These are phyloP conservation scores for Lactuca saligna DNA, from an alignment of 129 eudicot species.

Conservation along the genomic window DNA sequence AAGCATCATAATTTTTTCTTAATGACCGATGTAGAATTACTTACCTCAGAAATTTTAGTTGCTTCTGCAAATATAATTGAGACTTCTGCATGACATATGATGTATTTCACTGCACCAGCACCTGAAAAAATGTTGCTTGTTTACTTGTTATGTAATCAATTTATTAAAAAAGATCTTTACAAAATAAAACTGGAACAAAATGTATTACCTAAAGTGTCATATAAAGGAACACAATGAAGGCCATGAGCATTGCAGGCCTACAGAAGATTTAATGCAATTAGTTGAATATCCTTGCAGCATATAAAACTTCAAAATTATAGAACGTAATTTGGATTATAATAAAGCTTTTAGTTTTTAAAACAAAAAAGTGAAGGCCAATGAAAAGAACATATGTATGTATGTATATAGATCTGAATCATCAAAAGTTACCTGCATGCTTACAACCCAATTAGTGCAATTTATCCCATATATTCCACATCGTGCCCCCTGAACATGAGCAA, in stretches of 20 bases:
- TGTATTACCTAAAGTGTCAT: conserved; percentile 75
- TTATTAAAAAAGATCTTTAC: neutral
- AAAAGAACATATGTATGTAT: too few species aligned
- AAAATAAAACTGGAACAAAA: neutral
- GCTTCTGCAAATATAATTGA: conserved; percentile 72
- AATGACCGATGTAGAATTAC: neutral
- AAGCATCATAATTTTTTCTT: neutral
- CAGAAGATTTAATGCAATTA: conserved; percentile 19
- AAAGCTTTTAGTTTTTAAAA: neutral
- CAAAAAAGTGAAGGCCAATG: neutral
- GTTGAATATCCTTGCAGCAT: neutral
- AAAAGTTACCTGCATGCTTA: conserved; percentile 71
- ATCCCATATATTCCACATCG: conserved; percentile 81
- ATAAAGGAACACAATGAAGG: conserved; percentile 86
- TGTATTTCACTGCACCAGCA: conserved; percentile 84
- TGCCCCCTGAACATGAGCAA: conserved; percentile 46
- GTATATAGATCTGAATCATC: neutral
- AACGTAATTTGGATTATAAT: neutral
- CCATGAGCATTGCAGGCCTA: conserved; percentile 97
- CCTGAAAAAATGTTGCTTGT: conserved; percentile 36
- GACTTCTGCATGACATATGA: conserved; percentile 80
- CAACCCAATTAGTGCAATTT: conserved; percentile 72
- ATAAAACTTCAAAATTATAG: neutral
- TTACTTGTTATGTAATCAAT: neutral
- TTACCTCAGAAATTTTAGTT: conserved; percentile 77